Evolutionary conservation across 805 yeast genomes (phyloP).

Genomic region (Pichia kluyveri): DNA sequence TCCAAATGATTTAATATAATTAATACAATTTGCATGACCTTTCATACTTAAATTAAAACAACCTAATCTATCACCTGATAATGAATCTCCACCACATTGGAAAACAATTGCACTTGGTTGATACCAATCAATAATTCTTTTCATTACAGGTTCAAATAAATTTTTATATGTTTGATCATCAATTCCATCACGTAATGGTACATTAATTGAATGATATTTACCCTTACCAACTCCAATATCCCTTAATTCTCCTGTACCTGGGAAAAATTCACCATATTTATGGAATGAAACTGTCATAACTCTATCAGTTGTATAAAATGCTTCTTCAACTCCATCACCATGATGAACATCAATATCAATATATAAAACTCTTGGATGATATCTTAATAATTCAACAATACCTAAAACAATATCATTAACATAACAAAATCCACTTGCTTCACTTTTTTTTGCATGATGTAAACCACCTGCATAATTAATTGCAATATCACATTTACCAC

Average conservation of each 20-base stretch:
- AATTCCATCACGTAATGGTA: constrained; percentile 86
- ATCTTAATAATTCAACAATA: constrained; percentile 66
- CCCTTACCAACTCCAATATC: constrained; percentile 84
- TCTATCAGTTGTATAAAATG: constrained; percentile 83
- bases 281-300: constrained; percentile 89
- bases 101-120: constrained; percentile 95
- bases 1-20: constrained; percentile 75
- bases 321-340: constrained; percentile 95
- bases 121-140: constrained; percentile 70
- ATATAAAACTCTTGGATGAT: constrained; percentile 78
- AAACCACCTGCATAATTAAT: constrained; percentile 91
- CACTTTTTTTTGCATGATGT: constrained; percentile 87
- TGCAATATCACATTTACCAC: constrained; percentile 84
- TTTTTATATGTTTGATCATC: constrained; percentile 84
- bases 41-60: constrained; percentile 88
- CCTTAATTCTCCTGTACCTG: constrained; percentile 83
- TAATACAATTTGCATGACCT: constrained; percentile 95
- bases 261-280: constrained; percentile 88
- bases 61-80: constrained; percentile 92
- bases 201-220: constrained; percentile 74
- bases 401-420: constrained; percentile 85
- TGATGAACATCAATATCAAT: constrained; percentile 90
- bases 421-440: constrained; percentile 87
- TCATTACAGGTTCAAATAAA: constrained; percentile 81
- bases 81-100: constrained; percentile 97